These are phyloP conservation scores for Primulina huaijiensis DNA, from an alignment of 257 asterid species.

Conservation along the genomic window DNA sequence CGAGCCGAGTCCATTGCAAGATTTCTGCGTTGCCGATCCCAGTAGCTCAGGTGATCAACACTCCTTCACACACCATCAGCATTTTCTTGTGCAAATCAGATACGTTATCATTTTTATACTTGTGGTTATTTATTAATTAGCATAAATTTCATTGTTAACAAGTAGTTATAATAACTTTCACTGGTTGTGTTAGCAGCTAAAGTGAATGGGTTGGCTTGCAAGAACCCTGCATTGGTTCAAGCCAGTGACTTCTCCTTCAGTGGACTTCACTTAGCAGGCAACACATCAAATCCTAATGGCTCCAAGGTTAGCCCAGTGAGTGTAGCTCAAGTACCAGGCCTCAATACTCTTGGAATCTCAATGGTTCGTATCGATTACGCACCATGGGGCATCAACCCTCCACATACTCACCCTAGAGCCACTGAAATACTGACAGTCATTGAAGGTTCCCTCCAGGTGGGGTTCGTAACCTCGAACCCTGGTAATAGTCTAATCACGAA, in stretches of 20 bases:
- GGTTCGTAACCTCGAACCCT: constrained; percentile 16
- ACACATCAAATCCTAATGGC: not conserved
- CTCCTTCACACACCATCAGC: not conserved
- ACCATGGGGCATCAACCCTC: constrained; percentile 9
- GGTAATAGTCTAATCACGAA: constrained; percentile 13
- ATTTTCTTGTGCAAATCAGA: no score
- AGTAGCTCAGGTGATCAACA: not conserved
- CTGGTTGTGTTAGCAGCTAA: not conserved
- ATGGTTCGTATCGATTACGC: not conserved
- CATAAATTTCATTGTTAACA: no score
- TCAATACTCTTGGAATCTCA: not conserved
- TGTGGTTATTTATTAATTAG: no score
- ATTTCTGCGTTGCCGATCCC: not conserved
- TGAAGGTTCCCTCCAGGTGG: constrained; percentile 19
- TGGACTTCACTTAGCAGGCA: not conserved
- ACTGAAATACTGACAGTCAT: constrained; percentile 22
- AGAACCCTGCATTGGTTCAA: not conserved
- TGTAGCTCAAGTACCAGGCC: not conserved
- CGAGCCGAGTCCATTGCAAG: not conserved
- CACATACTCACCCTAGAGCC: constrained; percentile 19
- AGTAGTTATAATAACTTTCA: no score
- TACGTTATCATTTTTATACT: no score
- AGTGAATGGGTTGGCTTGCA: not conserved
- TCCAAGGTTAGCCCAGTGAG: not conserved
- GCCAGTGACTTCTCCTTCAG: not conserved